These are phyloP conservation scores for Dendrocalamus latiflorus DNA, from an alignment of 202 grass and related monocot genomes.

Conservation along the genomic window DNA sequence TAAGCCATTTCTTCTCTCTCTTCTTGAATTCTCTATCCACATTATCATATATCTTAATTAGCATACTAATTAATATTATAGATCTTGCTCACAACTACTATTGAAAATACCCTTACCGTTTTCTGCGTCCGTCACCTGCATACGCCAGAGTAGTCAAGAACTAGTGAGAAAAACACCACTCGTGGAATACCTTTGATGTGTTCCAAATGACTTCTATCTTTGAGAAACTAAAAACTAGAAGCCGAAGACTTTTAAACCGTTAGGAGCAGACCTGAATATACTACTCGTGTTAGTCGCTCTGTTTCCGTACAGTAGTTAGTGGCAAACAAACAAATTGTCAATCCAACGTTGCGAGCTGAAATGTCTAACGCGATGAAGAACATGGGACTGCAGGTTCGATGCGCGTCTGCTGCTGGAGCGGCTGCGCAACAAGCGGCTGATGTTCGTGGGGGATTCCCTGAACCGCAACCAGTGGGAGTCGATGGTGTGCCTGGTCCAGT, in stretches of 20 bases:
- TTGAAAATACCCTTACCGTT: background rate
- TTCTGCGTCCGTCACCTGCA: background rate
- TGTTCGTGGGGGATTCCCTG: constrained; percentile 95
- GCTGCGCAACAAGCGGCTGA: constrained; percentile 76
- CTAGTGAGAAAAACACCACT: background rate
- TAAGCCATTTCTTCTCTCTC: too few species aligned
- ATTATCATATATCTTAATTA: too few species aligned
- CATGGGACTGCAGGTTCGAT: constrained; percentile 53
- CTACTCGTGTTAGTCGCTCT: background rate
- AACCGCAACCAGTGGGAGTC: constrained; percentile 99
- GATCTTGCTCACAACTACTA: too few species aligned
- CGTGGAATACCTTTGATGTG: background rate
- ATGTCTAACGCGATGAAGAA: background rate
- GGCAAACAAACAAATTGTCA: background rate
- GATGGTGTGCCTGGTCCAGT: constrained; percentile 98
- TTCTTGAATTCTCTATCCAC: too few species aligned
- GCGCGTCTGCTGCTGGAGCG: constrained; percentile 76
- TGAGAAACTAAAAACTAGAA: too few species aligned
- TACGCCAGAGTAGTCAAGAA: background rate
- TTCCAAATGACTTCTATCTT: too few species aligned
- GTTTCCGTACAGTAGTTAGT: background rate
- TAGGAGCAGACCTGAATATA: background rate
- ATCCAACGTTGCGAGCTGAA: background rate
- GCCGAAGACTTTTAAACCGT: too few species aligned
- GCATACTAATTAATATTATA: too few species aligned